phyloP scores from a whole-genome alignment of 73 alveolate genomes.

The Stentor roeselii region DNA sequence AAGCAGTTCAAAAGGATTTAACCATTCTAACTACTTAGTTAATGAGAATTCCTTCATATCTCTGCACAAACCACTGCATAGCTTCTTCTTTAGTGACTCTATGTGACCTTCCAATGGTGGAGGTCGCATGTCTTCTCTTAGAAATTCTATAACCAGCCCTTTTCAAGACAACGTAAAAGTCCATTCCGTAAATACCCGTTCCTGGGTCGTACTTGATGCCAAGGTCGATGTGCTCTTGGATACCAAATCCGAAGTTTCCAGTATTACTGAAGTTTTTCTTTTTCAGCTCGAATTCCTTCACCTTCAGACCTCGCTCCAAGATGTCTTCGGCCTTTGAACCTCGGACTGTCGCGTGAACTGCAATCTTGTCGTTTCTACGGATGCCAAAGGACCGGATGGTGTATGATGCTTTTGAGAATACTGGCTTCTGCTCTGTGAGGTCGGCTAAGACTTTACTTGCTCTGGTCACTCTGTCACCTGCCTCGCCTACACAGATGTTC shows the following conservation, averaged over 20 bases:
- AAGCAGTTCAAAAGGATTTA: no score
- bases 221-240: conserved; percentile 46
- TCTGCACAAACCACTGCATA: conserved; percentile 40
- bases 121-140: conserved; percentile 34
- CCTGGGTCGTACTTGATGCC: conserved; percentile 51
- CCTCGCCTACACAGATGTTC: conserved; percentile 60
- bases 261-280: conserved; percentile 20
- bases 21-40: conserved; percentile 13
- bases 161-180: conserved; percentile 40
- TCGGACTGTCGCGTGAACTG: conserved; percentile 45
- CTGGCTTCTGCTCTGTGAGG: conserved; percentile 49
- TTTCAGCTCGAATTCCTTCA: conserved; percentile 44
- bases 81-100: conserved; percentile 41
- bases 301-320: conserved; percentile 40
- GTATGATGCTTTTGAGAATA: conserved; percentile 44
- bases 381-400: conserved; percentile 46
- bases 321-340: conserved; percentile 50
- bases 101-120: conserved; percentile 40
- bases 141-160: conserved; percentile 39
- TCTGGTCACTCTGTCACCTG: conserved; percentile 47
- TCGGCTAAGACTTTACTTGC: conserved; percentile 42
- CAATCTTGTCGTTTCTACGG: conserved; percentile 46
- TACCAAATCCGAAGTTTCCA: conserved; percentile 51
- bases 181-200: conserved; percentile 55
- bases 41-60: conserved; percentile 35